Evolutionary conservation across 2,329 filamentous ascomycete genomes (phyloP), one percentile per base, ranked within the genome.

Genomic region (Didymella glomerata): DNA sequence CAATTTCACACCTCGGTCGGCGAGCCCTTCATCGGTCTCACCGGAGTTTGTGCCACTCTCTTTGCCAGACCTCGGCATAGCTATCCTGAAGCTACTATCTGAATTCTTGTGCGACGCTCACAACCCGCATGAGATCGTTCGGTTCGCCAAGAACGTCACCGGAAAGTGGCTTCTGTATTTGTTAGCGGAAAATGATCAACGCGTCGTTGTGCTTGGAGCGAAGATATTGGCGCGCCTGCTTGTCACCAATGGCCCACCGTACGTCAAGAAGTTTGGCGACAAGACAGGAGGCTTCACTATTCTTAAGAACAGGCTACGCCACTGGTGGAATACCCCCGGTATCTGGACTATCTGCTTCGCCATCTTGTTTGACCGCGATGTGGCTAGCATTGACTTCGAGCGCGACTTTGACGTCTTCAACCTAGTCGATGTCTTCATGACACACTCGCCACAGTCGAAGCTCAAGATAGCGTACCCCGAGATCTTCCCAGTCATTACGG

Each of bases 161-260:
- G 97, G 96, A 68, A 97, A 97, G 89, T 97, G 93, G 93, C 85
- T 97, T 14, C 81, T 99, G 14, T 96, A 97, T 76, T 85, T 99
- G 14, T 84, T 98, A 49, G 92, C 92, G 8, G 93, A 97, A 73
- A 87, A 91, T 61, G 91, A 98, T 59, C 84, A 91, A 6, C 90
- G 93, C 65, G 89, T 96, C 22, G 90, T 97, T 11, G 83, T 93
- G 14, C 85, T 93, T 50, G 92, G 91, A 14, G 86, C 88, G 66
- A 93, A 90, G 70, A 94, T 99, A 51, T 81, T 99, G 24, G 89
- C 92, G 24, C 88, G 93, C 36, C 84, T 97, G 3, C 82, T 99
- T 6, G 87, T 94, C n/a, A 84, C 89, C 0, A 92, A 97, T 70
- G 94, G 94, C 4, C 81, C 88, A 5, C 84, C 83, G 34, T 98